Conservation (phyloP, 257 asterid genomes). For the Nicotiana otophora region DNA sequence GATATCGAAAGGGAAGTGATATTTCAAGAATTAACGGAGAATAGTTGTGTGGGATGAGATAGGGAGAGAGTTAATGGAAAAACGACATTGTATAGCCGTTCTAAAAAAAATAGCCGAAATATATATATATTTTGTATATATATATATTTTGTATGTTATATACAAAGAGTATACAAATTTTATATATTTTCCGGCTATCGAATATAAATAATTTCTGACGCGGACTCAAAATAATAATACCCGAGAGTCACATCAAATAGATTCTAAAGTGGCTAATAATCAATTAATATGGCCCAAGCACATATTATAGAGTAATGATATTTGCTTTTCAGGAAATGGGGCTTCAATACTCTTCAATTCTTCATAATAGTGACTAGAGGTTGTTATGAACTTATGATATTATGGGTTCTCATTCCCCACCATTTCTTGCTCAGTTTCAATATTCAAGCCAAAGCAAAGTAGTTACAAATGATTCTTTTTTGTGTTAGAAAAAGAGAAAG, state of each 20-base stretch:
- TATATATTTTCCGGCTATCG: no score
- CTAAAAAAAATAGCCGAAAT: no score
- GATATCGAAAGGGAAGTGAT: no score
- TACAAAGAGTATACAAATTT: no score
- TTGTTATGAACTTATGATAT: neutral
- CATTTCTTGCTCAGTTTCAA: neutral
- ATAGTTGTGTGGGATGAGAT: no score
- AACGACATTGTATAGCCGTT: no score
- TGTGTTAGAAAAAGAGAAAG: neutral
- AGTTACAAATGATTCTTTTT: neutral
- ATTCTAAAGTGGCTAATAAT: neutral
- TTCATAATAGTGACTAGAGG: neutral
- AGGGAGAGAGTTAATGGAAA: neutral
- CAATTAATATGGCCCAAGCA: neutral
- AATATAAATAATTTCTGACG: no score
- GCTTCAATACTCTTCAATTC: neutral
- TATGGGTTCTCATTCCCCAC: neutral
- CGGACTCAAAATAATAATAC: no score
- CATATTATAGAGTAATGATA: neutral
- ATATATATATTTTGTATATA: no score
- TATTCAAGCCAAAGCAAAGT: constrained; percentile 5
- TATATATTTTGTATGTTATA: no score
- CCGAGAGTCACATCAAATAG: neutral
- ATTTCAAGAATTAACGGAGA: no score
- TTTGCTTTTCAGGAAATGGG: neutral